Evolutionary conservation across 345 rosid species (phyloP), one percentile per base, ranked within the genome.

Genomic region (Microcos paniculata): DNA sequence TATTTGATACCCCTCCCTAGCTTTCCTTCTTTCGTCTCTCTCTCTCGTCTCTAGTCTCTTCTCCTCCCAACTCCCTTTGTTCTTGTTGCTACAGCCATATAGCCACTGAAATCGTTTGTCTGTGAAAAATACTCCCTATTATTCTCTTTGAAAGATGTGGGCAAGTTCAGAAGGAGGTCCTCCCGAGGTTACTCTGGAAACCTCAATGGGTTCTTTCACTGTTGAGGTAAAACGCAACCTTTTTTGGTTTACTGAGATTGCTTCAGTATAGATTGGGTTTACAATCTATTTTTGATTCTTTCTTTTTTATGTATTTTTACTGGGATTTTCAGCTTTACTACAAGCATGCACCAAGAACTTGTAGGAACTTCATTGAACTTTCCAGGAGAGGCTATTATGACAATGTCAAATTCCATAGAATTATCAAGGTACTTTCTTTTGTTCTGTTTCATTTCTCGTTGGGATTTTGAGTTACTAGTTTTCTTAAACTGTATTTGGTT

Each of bases 301-400:
- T 33, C 51, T 49, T 24, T 70, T 38, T 28, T 4, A 4, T 35
- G 7, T 21, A n/a, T 71, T 71, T 59, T 46, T 65, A 33, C 40
- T 75, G 33, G 24, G 48, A 74, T 52, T 52, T 67, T n/a, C 90
- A 96, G 98, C 81, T 93, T 42, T 93, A 96, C 76, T 82, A 78
- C 87, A 93, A 93, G 90, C 97, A 96, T 74, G 86, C 97, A 19
- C 97, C 99, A 42, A 90, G 93, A 82, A 94, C 98, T 79, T 90
- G 99, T 86, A 88, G 97, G 84, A 96, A 92, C 89, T 96, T 96
- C 81, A 78, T 90, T 51, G 97, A 92, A 76, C 89, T 96, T 51
- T 91, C 98, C 23, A 87, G 97, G 57, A 87, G 94, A 84, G 93
- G 93, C 33, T 93, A 93, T 82, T 96, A 93, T 76, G 89, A 96